phyloP scores from a whole-genome alignment of 2,329 filamentous ascomycete genomes.

The Pezicula carpinea region DNA sequence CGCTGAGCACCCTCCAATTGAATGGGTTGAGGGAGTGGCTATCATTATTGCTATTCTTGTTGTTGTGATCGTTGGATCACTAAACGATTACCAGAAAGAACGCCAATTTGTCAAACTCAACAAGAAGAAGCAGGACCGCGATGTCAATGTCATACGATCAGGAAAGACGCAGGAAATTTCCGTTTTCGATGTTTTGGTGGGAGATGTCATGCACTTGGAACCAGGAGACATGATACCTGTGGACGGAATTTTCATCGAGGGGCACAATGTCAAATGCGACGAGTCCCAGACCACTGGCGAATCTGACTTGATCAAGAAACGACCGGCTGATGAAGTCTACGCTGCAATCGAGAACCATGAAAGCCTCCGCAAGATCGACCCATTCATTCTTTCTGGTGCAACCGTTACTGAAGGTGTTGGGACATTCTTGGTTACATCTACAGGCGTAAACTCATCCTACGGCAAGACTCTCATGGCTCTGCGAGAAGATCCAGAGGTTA shows the following conservation, averaged over 20 bases:
- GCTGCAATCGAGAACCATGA: constrained; percentile 57
- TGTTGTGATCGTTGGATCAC: constrained; percentile 71
- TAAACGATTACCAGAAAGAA: constrained; percentile 81
- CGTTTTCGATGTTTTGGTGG: constrained; percentile 66
- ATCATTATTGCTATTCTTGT: constrained; percentile 74
- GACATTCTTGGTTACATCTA: constrained; percentile 69
- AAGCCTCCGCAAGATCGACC: constrained; percentile 62
- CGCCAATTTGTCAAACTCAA: constrained; percentile 77
- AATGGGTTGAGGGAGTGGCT: constrained; percentile 80
- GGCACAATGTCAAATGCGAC: constrained; percentile 63
- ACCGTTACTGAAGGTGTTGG: constrained; percentile 75
- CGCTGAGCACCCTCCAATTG: constrained; percentile 46
- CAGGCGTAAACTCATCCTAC: constrained; percentile 68
- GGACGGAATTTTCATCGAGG: constrained; percentile 65
- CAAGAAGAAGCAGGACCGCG: constrained; percentile 71
- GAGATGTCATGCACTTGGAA: constrained; percentile 69
- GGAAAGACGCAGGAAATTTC: constrained; percentile 66
- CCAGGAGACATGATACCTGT: constrained; percentile 69
- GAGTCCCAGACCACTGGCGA: constrained; percentile 76
- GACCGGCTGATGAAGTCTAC: constrained; percentile 58
- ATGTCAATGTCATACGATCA: constrained; percentile 72
- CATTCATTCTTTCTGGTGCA: constrained; percentile 76
- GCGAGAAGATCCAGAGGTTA: constrained; percentile 71
- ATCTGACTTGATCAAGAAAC: constrained; percentile 68
- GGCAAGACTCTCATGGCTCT: constrained; percentile 77